Base-by-base conservation (phyloP, 2,329 filamentous ascomycete species). In the Pyrenochaeta sp. region DNA sequence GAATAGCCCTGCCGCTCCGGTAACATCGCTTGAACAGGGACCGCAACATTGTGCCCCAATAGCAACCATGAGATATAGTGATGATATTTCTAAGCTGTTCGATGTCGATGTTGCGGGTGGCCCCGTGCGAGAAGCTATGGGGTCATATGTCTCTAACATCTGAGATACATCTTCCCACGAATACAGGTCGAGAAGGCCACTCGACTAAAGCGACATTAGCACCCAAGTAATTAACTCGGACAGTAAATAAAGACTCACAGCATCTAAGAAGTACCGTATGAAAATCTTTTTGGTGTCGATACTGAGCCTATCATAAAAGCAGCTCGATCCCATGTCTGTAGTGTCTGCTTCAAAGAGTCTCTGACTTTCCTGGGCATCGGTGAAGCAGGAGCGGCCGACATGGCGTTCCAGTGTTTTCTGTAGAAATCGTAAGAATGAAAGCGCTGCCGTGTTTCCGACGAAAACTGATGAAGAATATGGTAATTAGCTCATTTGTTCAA, bases 381-480 rank as follows among this genome's bases (percentile, higher is more conserved):
- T 83, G 62, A 85, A 85, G 14, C 79, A 76, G 0, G 82, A 84
- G 1, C 82, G 82, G 0, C 83, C 83, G 49, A 84, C 82, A 53
- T 83, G 78, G 29, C 80, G 79, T 9, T 78, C 78, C 57, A 81
- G 64, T 2, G 76, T 77, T 11, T 80, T 75, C 12, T 82, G 77
- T 12, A 85, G 73, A 31, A 85, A 77, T 51, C 85, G 82, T 1
- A 86, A 69, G 51, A 86, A 86, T 0, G 84, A 85, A 12, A 87
- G 70, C 0, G 82, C 80, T 1, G 81, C 81, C 9, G 79, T 80
- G n/a, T 78, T 74, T n/a, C 81, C 78, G 42, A 83, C 75, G 44
- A 79, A 83, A 0, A 83, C 79, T 83, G 36, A 39, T 11, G 15
- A 35, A 32, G 5, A n/a, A 45, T 20, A 14, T 42, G 6, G 9